A percentile compares a stretch with the other conserved stretches of the same genome.
phyloP scores from a whole-genome alignment of 805 yeast genomes.

The Suhomyces faveliae region DNA sequence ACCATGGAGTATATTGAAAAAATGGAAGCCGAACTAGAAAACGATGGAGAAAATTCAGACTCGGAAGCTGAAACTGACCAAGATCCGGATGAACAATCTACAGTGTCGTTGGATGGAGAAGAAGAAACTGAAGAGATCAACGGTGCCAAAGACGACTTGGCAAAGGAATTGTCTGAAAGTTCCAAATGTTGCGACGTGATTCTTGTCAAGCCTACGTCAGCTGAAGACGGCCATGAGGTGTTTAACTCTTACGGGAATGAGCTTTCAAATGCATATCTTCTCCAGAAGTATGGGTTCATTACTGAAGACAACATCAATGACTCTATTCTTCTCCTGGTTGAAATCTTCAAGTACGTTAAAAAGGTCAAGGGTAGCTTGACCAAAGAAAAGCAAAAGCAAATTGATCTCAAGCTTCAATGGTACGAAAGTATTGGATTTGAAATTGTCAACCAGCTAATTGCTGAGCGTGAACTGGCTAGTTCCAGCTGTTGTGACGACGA shows the following conservation, averaged over 20 bases:
- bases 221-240: constrained; percentile 52
- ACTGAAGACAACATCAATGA: constrained; percentile 49
- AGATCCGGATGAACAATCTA: constrained; percentile 21
- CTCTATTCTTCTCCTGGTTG: constrained; percentile 55
- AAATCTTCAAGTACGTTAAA: constrained; percentile 37
- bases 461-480: constrained; percentile 3
- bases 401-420: constrained; percentile 46
- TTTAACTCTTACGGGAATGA: constrained; percentile 81
- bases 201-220: constrained; percentile 40
- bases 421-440: constrained; percentile 48
- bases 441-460: constrained; percentile 27
- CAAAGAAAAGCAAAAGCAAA: constrained; percentile 28
- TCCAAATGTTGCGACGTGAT: constrained; percentile 70
- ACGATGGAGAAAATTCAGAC: constrained; percentile 2
- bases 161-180: constrained; percentile 33
- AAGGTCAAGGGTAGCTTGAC: constrained; percentile 17
- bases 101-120: constrained; percentile 16
- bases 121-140: constrained; percentile 14
- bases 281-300: constrained; percentile 80
- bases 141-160: constrained; percentile 29
- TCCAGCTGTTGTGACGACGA: constrained; percentile 9
- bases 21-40: constrained; percentile 22
- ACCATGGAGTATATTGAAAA: constrained; percentile 29
- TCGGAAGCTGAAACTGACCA: constrained; percentile 18
- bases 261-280: constrained; percentile 58